These are phyloP conservation scores for Leucocoprinus leucothites DNA, from an alignment of 768 basidiomycete species.

Conservation along the genomic window DNA sequence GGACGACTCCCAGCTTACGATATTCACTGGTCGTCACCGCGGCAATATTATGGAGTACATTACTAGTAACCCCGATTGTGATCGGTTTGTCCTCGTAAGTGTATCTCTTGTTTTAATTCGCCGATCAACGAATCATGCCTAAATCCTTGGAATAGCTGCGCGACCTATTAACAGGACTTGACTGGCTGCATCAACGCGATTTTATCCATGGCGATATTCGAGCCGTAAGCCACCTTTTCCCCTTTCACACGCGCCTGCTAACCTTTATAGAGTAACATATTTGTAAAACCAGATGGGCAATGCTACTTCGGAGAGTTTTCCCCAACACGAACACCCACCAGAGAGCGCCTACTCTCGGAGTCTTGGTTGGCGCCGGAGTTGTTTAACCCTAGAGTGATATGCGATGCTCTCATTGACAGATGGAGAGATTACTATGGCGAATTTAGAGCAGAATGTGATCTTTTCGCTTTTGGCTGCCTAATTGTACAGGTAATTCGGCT, in stretches of 20 bases:
- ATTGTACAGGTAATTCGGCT: slow-evolving; percentile 17
- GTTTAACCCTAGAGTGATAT: slow-evolving; percentile 13
- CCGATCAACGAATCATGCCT: background rate
- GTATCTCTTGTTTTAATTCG: background rate
- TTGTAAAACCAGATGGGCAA: slow-evolving; percentile 18
- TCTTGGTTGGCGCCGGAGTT: slow-evolving; percentile 23
- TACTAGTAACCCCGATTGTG: background rate
- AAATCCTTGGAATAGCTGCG: background rate
- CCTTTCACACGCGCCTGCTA: background rate
- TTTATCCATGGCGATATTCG: slow-evolving; percentile 20
- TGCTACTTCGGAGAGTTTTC: slow-evolving; percentile 22
- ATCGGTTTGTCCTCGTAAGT: background rate
- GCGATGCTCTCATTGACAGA: slow-evolving; percentile 17
- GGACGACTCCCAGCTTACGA: background rate
- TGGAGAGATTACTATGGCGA: slow-evolving; percentile 24
- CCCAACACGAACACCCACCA: slow-evolving; percentile 15
- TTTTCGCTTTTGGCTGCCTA: slow-evolving; percentile 22
- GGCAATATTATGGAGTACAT: background rate
- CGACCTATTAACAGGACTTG: slow-evolving; percentile 19
- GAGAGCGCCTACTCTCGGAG: slow-evolving; percentile 14
- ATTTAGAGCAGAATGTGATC: slow-evolving; percentile 21
- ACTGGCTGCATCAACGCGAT: slow-evolving; percentile 18
- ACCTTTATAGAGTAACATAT: slow-evolving; percentile 18
- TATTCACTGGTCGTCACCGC: background rate
- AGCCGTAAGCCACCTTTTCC: slow-evolving; percentile 12